Percentiles rank a stretch among this genome's conserved stretches.
phyloP scores from a whole-genome alignment of 352 stramenopile species.

The Nannochloropsis limnetica region DNA sequence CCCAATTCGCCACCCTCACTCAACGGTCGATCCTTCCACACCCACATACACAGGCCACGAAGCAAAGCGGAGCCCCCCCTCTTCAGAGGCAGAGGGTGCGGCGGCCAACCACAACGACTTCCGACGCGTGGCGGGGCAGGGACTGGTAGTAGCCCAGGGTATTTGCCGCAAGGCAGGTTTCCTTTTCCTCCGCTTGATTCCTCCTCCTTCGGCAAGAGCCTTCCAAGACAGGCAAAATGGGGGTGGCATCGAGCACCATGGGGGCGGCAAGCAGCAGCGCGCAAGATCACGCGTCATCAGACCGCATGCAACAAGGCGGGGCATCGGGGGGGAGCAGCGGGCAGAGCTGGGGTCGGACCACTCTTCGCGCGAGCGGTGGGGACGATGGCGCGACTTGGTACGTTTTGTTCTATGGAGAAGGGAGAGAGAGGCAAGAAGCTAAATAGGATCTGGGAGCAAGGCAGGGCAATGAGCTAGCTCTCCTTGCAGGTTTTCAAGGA shows the following conservation, averaged over 20 bases:
- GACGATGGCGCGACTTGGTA: neutral
- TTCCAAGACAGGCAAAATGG: neutral
- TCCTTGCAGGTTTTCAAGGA: neutral
- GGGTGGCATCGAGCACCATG: constrained; percentile 12
- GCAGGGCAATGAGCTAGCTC: neutral
- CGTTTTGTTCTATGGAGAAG: neutral
- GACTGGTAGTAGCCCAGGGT: neutral
- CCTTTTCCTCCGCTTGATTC: neutral
- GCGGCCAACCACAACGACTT: neutral
- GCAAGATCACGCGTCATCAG: neutral
- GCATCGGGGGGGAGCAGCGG: neutral
- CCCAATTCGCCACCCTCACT: neutral
- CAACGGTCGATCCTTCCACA: neutral
- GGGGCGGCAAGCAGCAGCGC: constrained; percentile 14
- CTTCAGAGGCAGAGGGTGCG: neutral
- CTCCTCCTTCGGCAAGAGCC: too few species aligned
- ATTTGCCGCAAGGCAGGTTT: neutral
- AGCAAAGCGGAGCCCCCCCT: neutral
- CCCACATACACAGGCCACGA: neutral
- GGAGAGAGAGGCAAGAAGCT: neutral
- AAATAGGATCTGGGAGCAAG: neutral
- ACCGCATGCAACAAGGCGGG: neutral
- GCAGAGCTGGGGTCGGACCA: neutral
- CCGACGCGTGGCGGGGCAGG: neutral
- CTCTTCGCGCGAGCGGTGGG: neutral